phyloP scores from a whole-genome alignment of 768 basidiomycete species.

The Trametes cingulata region DNA sequence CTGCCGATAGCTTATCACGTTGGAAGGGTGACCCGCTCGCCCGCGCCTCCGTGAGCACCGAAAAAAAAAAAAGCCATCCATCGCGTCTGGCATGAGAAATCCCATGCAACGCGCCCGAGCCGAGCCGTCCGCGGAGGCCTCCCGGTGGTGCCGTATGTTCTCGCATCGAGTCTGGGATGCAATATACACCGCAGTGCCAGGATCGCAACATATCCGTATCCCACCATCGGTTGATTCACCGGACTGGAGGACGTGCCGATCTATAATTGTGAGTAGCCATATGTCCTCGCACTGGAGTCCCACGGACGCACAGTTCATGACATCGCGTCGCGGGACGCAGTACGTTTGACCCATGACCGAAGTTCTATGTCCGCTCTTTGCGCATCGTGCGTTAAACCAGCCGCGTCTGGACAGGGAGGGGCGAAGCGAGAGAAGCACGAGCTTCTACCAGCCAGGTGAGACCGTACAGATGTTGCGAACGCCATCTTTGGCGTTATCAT shows the following conservation, averaged over 20 bases:
- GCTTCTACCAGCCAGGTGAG: background rate
- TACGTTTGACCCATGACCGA: background rate
- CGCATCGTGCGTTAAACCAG: background rate
- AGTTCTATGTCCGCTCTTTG: background rate
- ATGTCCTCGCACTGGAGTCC: background rate
- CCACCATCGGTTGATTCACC: background rate
- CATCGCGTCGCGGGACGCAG: background rate
- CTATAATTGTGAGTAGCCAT: background rate
- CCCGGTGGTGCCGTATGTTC: too few species aligned
- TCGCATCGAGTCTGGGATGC: too few species aligned
- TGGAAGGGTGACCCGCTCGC: too few species aligned
- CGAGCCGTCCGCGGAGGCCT: background rate
- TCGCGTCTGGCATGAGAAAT: background rate
- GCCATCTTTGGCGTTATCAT: background rate
- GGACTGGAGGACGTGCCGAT: background rate
- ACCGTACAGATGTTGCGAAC: background rate
- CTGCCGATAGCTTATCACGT: too few species aligned
- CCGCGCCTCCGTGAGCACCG: too few species aligned
- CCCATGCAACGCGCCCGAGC: background rate
- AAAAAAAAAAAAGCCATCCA: too few species aligned
- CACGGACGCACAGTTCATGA: background rate
- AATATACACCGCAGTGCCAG: too few species aligned
- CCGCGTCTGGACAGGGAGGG: too few species aligned
- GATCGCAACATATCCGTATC: background rate
- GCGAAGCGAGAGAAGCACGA: background rate